Evolutionary conservation across 2,329 filamentous ascomycete genomes (phyloP).

Genomic region (Gnomoniopsis sp.): DNA sequence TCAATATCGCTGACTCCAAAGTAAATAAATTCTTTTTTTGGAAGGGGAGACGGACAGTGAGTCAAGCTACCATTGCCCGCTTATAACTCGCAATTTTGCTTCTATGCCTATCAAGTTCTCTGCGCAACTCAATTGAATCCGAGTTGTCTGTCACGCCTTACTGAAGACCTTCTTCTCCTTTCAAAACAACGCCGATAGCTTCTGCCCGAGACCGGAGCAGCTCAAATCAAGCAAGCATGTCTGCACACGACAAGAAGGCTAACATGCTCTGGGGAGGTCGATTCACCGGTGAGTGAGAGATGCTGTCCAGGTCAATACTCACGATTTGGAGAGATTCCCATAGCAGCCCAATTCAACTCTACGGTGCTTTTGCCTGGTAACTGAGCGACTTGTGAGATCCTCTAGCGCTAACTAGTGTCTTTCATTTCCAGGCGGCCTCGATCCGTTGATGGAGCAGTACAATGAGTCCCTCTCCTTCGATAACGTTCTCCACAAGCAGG

Average conservation of each 20-base stretch:
- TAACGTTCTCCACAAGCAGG: conserved; percentile 72
- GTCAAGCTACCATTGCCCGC: too few species aligned
- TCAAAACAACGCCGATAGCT: not conserved
- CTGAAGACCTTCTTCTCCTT: not conserved
- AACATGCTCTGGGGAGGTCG: conserved; percentile 13
- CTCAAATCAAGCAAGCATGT: not conserved
- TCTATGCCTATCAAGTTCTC: too few species aligned
- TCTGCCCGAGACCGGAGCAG: not conserved
- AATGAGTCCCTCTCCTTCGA: conserved; percentile 81
- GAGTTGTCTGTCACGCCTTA: not conserved
- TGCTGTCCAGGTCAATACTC: not conserved
- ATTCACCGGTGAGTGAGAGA: conserved; percentile 4
- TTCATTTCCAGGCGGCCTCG: conserved; percentile 62
- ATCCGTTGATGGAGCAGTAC: conserved; percentile 83
- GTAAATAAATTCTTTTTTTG: too few species aligned
- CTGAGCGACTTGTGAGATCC: too few species aligned
- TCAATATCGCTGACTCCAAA: too few species aligned
- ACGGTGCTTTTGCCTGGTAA: not conserved
- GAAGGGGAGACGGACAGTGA: too few species aligned
- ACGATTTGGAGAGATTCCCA: not conserved
- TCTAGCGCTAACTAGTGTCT: not conserved
- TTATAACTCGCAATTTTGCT: too few species aligned
- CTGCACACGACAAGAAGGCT: conserved; percentile 8
- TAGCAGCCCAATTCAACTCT: not conserved
- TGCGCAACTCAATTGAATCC: not conserved